Conservation (phyloP, 352 stramenopile species). For the Chrysophaeum taylorii region DNA sequence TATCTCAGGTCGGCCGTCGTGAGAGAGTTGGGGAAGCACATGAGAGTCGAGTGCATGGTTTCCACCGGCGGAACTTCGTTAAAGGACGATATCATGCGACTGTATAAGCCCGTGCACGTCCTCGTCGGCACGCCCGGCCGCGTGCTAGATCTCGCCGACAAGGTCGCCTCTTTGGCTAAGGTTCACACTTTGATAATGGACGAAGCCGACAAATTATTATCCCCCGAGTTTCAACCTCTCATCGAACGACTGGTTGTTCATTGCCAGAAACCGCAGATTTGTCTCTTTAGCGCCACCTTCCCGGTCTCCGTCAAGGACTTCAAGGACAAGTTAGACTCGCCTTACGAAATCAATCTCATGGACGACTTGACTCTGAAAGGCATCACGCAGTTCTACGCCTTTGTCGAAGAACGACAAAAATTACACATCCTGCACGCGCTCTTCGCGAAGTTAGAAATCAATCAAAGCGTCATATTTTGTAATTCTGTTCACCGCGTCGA, state of each 20-base stretch:
- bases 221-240: slow-evolving; percentile 92
- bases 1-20: slow-evolving; percentile 48
- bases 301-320: slow-evolving; percentile 97
- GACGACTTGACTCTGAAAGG: slow-evolving; percentile 95
- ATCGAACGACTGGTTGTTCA: slow-evolving; percentile 87
- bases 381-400: slow-evolving; percentile 99
- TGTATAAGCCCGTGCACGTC: slow-evolving; percentile 99
- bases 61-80: slow-evolving; percentile 94
- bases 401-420: slow-evolving; percentile 98
- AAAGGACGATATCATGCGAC: slow-evolving; percentile 98
- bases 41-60: slow-evolving; percentile 90
- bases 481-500: slow-evolving; percentile 99
- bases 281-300: slow-evolving; percentile 99
- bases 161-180: slow-evolving; percentile 90
- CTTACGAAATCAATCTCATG: slow-evolving; percentile 99
- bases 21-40: slow-evolving; percentile 94
- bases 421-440: slow-evolving; percentile 98
- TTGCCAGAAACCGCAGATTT: slow-evolving; percentile 94
- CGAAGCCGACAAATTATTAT: slow-evolving; percentile 98
- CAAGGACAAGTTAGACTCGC: slow-evolving; percentile 93
- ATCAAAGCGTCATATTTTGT: slow-evolving; percentile 99
- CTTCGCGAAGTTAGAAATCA: slow-evolving; percentile 96
- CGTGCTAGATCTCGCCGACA: slow-evolving; percentile 95
- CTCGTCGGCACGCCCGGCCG: slow-evolving; percentile 94
- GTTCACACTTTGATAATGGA: slow-evolving; percentile 98